Evolutionary conservation across 176 grass and related monocot species (phyloP).

Genomic region (Oryza meyeriana): DNA sequence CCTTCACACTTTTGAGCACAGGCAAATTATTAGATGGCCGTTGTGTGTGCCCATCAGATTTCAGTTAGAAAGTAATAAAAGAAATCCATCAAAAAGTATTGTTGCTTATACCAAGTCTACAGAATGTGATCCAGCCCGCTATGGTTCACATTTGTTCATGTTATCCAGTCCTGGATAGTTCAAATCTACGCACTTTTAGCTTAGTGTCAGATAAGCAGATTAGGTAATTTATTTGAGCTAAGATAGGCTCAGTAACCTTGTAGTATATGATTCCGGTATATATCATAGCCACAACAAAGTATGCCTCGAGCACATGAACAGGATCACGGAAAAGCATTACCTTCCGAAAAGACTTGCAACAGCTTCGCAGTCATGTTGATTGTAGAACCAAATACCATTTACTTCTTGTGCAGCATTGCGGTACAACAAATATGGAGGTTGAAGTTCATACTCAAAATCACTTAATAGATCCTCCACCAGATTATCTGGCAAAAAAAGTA

Average conservation of each 20-base stretch:
- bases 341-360: slow-evolving; percentile 79
- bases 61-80: background rate
- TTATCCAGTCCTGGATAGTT: background rate
- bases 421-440: slow-evolving; percentile 90
- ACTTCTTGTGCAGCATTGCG: slow-evolving; percentile 88
- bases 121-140: background rate
- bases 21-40: background rate
- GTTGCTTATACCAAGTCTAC: background rate
- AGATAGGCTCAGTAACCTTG: background rate
- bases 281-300: background rate
- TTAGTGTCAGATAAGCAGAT: too few relatives aligned
- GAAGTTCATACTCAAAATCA: slow-evolving; percentile 92
- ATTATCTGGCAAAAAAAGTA: slow-evolving; percentile 59
- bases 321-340: slow-evolving; percentile 18
- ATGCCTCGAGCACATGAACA: background rate
- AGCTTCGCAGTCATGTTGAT: slow-evolving; percentile 75
- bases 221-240: too few relatives aligned
- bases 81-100: background rate
- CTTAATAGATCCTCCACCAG: slow-evolving; percentile 93
- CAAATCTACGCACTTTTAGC: background rate
- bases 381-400: slow-evolving; percentile 98
- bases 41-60: background rate
- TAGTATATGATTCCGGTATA: background rate
- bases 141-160: background rate
- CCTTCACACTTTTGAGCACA: background rate